Evolutionary conservation across 306 rosid species (phyloP), one percentile per base, ranked within the genome.

Genomic region (Cyamopsis tetragonoloba): DNA sequence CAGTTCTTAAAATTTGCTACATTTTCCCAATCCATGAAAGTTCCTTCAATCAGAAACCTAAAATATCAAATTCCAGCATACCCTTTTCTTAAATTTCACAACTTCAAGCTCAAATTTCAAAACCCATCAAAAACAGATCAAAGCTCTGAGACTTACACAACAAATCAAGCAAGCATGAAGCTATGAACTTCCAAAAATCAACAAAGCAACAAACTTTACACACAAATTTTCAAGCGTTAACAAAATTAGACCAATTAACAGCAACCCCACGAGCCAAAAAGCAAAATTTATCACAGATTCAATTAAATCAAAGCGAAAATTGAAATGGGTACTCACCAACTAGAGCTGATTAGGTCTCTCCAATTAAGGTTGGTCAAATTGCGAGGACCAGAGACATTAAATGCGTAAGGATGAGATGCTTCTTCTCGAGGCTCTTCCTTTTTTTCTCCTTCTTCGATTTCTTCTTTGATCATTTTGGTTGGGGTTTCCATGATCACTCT

Each of bases 331-430:
- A 80, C 89, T 65, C 3, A 93, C 98, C 98, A 93, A 17, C 93
- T 93, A 3, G 98, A 93, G 58, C 44, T 86, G 38, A 93, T 86
- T 24, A 89, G 88, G 17, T 93, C 98, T 84, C 87, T 88, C 98
- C 98, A 93, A 61, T 83, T 93, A 15, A 88, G 96, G 17, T 80
- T 72, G 48, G 82, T 41, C 62, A 89, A 66, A 71, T 93, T 93
- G 3, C 98, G 88, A 60, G 98, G 98, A 4, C 98, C 97, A 22
- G 98, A 93, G 9, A 87, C 93, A 51, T 89, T 93, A 72, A 93
- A 93, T 0, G 98, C 87, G 54, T 93, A 86, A 4, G 96, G 98
- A 27, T 93, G 97, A 50, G 85, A 75, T 28, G 67, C 76, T 12
- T 34, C 77, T 27, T 48, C 62, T 18, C 20, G 18, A 8, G 44